Evolutionary conservation across 1,284 basidiomycete genomes (phyloP).

Genomic region (Mycena citricolor): DNA sequence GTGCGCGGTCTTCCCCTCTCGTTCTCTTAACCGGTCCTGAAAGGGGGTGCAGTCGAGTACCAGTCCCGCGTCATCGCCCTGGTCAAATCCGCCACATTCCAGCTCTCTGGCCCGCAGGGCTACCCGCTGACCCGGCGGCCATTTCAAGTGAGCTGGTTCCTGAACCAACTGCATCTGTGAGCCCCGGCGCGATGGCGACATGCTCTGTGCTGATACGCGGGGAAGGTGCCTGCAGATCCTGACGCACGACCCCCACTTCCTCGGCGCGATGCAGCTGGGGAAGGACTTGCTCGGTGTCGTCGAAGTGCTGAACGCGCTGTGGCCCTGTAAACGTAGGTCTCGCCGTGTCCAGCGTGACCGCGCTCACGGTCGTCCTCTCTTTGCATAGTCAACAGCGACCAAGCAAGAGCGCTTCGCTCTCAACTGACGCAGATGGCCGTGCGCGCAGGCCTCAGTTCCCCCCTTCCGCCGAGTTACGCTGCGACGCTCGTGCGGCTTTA

Average conservation of each 20-base stretch:
- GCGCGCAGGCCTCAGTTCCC: no score
- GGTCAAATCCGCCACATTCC: constrained; percentile 46
- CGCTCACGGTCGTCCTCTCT: no score
- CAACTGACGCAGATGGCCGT: no score
- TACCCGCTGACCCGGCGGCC: constrained; percentile 35
- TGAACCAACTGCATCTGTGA: constrained; percentile 62
- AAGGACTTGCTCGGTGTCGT: constrained; percentile 62
- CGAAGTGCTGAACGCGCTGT: constrained; percentile 66
- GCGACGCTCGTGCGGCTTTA: no score
- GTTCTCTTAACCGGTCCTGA: constrained; percentile 1
- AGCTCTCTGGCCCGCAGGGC: constrained; percentile 13
- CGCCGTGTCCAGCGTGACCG: no score
- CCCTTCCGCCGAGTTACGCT: no score
- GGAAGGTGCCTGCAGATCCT: constrained; percentile 64
- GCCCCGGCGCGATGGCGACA: no score
- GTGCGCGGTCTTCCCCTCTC: constrained; percentile 46
- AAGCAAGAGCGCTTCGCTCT: no score
- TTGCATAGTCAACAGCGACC: no score
- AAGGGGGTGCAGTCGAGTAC: constrained; percentile 59
- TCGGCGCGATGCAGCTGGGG: constrained; percentile 61
- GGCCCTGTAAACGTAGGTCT: constrained; percentile 48
- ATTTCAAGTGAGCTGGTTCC: constrained; percentile 71
- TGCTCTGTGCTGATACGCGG: neutral
- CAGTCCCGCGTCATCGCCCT: constrained; percentile 60
- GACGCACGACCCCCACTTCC: constrained; percentile 58